Conservation (phyloP, 495 filamentous ascomycete genomes). For the Daldinia grandis region DNA sequence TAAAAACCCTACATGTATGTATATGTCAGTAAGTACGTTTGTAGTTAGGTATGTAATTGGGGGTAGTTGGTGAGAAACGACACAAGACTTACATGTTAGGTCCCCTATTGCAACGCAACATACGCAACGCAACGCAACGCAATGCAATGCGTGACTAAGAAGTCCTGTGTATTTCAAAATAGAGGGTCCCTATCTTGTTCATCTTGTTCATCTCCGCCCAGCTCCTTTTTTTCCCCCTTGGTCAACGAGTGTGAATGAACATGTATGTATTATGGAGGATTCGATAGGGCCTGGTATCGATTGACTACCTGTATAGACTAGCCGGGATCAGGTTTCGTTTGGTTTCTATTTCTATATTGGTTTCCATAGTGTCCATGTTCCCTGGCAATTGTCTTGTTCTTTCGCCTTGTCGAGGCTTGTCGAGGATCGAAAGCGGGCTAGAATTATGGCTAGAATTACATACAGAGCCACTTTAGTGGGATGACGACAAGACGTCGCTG, state of each 20-base stretch:
- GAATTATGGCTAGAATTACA: too few relatives aligned
- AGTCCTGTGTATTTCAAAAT: background rate
- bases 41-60: background rate
- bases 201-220: background rate
- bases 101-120: background rate
- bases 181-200: slow-evolving; percentile 1
- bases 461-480: slow-evolving; percentile 9
- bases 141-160: background rate
- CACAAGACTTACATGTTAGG: background rate
- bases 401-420: slow-evolving; percentile 14
- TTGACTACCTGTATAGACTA: slow-evolving; percentile 11
- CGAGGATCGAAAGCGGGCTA: slow-evolving; percentile 21
- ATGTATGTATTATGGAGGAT: background rate
- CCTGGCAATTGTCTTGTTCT: background rate
- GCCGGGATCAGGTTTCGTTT: slow-evolving; percentile 29
- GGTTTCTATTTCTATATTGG: slow-evolving; percentile 19
- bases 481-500: slow-evolving; percentile 11
- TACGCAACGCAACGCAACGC: too few relatives aligned
- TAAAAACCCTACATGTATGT: background rate
- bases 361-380: background rate
- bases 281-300: slow-evolving; percentile 13
- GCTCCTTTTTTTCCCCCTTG: background rate
- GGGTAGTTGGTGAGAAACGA: background rate
- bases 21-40: background rate
- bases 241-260: background rate